Evolutionary conservation across 257 asterid genomes (phyloP), one percentile per base, ranked within the genome.

Genomic region (Handroanthus guayacan): DNA sequence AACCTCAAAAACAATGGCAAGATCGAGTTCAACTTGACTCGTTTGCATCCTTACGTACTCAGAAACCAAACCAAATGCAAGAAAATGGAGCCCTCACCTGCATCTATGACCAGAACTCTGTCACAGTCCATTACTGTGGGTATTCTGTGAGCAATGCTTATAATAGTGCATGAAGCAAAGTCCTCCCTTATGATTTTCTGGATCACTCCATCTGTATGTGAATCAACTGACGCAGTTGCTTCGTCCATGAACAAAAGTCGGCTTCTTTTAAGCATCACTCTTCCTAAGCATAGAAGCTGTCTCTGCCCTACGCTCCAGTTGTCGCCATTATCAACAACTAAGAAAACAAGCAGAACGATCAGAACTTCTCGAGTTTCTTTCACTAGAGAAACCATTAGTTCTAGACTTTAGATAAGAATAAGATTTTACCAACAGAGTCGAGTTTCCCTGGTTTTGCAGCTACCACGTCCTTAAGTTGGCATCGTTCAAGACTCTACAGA

Each of bases 251-350:
- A 93, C 64, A 95, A 74, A 70, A 95, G 90, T 10, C 88, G 79
- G 88, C 99, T 89, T 67, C 84, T 87, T 75, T 91, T 93, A 10
- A 95, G 87, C 99, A 95, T 95, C 79, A 95, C 99, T 68, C 99
- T 76, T 66, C 99, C 98, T 68, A 95, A 75, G 82, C 99, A 95
- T n/a, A 95, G 86, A 66, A 95, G 96, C 78, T 95, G 99, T 80
- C 99, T 86, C 78, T 95, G 99, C 62, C 99, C 99, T 3, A 95
- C 98, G 41, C 99, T 95, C 99, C 99, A 95, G 81, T 95, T 92
- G 62, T 95, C 98, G 3, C 99, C 99, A 6, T 80, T 93, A 79
- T 93, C 98, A 48, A 80, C 88, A 63, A 95, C 99, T 91, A 66
- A 12, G 45, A 72, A 18, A 34, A 69, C 0, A 16, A 55, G 45